Evolutionary conservation across 768 basidiomycete genomes (phyloP).

Genomic region (Mycena capillaripes): DNA sequence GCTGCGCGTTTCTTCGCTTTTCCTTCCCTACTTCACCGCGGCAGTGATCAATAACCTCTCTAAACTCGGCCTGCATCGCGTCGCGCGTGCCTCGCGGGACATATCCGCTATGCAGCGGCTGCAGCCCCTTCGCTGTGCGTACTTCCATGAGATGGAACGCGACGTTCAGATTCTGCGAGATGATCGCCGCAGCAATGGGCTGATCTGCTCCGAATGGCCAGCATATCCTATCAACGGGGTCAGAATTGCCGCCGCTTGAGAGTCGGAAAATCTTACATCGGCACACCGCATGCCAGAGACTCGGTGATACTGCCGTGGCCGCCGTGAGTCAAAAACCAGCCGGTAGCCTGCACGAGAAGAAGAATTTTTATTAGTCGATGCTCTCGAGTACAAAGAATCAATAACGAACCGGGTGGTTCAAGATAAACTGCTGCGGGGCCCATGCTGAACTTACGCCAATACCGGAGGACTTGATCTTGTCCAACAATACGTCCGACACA

Average conservation of each 20-base stretch:
- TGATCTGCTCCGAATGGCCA: conserved; percentile 27
- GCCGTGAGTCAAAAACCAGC: conserved; percentile 26
- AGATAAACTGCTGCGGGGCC: conserved; percentile 13
- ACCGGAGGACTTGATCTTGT: neutral
- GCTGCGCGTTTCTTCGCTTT: conserved; percentile 9
- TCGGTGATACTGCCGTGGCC: conserved; percentile 22
- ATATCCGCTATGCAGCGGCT: neutral
- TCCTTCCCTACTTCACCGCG: neutral
- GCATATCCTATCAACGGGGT: conserved; percentile 12
- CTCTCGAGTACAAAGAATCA: no score
- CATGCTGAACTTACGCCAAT: neutral
- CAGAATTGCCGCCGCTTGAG: no score
- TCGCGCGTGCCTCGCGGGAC: conserved; percentile 9
- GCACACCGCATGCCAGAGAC: conserved; percentile 10
- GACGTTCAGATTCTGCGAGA: conserved; percentile 9
- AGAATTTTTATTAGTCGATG: no score
- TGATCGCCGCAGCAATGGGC: neutral
- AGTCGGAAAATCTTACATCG: conserved; percentile 4
- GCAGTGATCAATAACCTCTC: neutral
- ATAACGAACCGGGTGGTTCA: conserved; percentile 25
- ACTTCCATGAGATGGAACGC: conserved; percentile 20
- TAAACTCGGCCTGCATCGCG: neutral
- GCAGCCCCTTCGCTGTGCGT: conserved; percentile 3
- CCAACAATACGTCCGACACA: neutral
- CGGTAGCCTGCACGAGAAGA: conserved; percentile 7